Base-by-base conservation (phyloP, 2,329 filamentous ascomycete species). In the Cladosporium cucumerinum region DNA sequence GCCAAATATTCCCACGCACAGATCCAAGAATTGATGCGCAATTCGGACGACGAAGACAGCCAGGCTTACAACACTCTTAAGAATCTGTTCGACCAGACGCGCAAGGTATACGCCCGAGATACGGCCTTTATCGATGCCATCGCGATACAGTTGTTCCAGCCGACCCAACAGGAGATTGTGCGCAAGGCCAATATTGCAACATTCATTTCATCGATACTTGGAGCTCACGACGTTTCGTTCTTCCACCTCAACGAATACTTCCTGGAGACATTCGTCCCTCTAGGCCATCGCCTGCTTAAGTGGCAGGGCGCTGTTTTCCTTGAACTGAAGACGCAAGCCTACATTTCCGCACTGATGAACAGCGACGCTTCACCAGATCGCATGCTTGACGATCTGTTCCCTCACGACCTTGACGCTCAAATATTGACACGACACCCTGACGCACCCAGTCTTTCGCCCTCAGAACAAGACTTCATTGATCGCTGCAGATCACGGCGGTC, bases 271-370 rank as follows among this genome's bases (percentile, higher is more conserved):
- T 89, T 89, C 71, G 84, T 88, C 10, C 84, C 85, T 0, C 82
- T 86, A 63, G 84, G 85, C 26, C 82, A 81, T 43, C 80, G 84
- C 12, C 73, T 89, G 25, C 75, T 86, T 23, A 86, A 87, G 69
- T 84, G 83, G 66, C 86, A 88, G 69, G 85, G 84, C 1, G 81
- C 83, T 16, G 77, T 89, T 28, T 87, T 84, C 69, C 79, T 89
- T 16, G 86, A 89, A 67, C 76, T 89, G 21, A 89, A 89, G 75
- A 89, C 87, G 1, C 87, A 89, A 72, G 86, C 86, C 16, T 89
- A 87, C 70, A 86, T 89, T 64, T 86, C 85, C 4, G 84, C 85
- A 4, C 79, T 87, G 71, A 82, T 85, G 68, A 84, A 82, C 70
- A 82, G 82, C 49, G 82, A 86, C 62, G 82, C 81, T 30, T 79